Percentiles rank a stretch among this genome's conserved stretches.
These are phyloP conservation scores for Boechera divaricarpa DNA, from an alignment of 345 rosid species.

Conservation along the genomic window DNA sequence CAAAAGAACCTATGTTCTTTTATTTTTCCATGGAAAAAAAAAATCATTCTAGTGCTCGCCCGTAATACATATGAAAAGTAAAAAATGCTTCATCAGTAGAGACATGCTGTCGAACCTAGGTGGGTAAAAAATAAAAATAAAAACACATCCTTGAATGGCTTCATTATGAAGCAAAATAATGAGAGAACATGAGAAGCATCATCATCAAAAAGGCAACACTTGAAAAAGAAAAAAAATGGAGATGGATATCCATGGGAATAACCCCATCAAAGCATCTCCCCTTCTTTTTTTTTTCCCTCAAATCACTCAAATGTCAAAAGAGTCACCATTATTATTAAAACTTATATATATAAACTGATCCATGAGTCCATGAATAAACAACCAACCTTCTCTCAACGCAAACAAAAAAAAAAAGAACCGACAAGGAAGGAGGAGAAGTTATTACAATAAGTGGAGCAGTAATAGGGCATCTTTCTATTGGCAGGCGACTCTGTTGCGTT, in stretches of 20 bases:
- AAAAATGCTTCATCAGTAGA: conserved; percentile 10
- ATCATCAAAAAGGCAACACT: conserved; percentile 37
- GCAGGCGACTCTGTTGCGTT: conserved; percentile 37
- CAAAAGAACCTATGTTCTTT: not conserved
- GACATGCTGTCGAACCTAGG: conserved; percentile 17
- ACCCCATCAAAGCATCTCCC: conserved; percentile 44
- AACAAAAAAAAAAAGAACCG: not conserved
- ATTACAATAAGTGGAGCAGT: conserved; percentile 39
- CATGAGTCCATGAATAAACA: conserved; percentile 28
- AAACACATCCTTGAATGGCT: conserved; percentile 24
- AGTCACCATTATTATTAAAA: conserved; percentile 14
- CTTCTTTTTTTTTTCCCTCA: not conserved
- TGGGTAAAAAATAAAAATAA: not conserved
- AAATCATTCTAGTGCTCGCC: conserved; percentile 14
- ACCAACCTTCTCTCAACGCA: conserved; percentile 20
- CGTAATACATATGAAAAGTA: not conserved
- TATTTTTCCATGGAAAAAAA: not conserved
- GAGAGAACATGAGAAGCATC: conserved; percentile 35
- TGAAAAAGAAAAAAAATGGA: not conserved
- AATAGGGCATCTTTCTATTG: conserved; percentile 49
- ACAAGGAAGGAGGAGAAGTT: conserved; percentile 17
- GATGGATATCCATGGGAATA: conserved; percentile 47
- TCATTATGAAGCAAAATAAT: conserved; percentile 33
- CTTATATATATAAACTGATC: conserved; percentile 24
- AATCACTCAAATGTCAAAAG: conserved; percentile 35